These are phyloP conservation scores for Lactarius tabidus DNA, from an alignment of 768 basidiomycete genomes.

Conservation along the genomic window DNA sequence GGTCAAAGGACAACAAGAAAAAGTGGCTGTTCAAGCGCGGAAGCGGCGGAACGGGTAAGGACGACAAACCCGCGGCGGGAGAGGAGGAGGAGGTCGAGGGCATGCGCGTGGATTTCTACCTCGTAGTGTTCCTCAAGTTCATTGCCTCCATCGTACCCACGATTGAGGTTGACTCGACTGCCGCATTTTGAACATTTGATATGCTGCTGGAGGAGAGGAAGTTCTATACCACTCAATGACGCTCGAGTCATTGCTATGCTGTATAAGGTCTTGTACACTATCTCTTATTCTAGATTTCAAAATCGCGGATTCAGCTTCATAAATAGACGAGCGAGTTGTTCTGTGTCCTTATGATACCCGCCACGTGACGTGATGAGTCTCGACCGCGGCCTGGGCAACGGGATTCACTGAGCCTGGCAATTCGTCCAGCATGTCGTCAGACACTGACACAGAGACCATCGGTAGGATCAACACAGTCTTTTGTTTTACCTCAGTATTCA, in stretches of 20 bases:
- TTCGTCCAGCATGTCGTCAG: slow-evolving; percentile 6
- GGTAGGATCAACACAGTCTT: background rate
- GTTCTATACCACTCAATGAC: slow-evolving; percentile 20
- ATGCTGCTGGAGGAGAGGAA: slow-evolving; percentile 9
- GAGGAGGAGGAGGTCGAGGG: slow-evolving; percentile 79
- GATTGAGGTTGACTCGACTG: slow-evolving; percentile 95
- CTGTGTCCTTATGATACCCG: no score
- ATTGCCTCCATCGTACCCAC: slow-evolving; percentile 98
- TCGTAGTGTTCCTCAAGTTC: slow-evolving; percentile 98
- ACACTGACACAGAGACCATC: slow-evolving; percentile 9
- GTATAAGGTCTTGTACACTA: slow-evolving; percentile 21
- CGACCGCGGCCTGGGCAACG: background rate
- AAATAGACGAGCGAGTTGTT: background rate
- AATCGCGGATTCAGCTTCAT: background rate
- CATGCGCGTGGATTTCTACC: slow-evolving; percentile 96
- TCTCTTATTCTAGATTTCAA: slow-evolving; percentile 18
- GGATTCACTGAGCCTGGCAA: background rate
- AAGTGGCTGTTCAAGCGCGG: slow-evolving; percentile 81
- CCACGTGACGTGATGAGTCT: slow-evolving; percentile 9
- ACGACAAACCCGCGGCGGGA: slow-evolving; percentile 40
- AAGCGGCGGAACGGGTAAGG: slow-evolving; percentile 56
- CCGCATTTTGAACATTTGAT: slow-evolving; percentile 36
- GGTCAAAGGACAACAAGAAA: slow-evolving; percentile 51
- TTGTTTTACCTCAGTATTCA: background rate
- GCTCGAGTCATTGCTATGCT: slow-evolving; percentile 11